Percentiles rank a stretch among this genome's conserved stretches.
Evolutionary conservation across 129 eudicot species (phyloP).

Genomic region (Calendula officinalis): DNA sequence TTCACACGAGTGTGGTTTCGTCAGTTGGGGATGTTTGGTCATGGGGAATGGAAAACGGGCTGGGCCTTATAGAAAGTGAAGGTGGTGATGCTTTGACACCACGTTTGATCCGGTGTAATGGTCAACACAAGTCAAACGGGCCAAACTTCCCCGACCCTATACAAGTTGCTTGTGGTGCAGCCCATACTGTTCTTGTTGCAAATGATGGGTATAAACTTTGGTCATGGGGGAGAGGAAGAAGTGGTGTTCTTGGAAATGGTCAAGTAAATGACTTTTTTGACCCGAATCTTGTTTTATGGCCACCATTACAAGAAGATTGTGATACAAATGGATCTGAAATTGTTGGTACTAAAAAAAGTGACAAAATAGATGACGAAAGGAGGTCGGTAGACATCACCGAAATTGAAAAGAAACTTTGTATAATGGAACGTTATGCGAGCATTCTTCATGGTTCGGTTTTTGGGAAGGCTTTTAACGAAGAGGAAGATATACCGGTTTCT

Average conservation of each 20-base stretch:
- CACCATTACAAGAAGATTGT: slow-evolving; percentile 48
- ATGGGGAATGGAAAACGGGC: slow-evolving; percentile 97
- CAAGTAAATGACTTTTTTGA: slow-evolving; percentile 42
- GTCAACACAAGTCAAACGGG: slow-evolving; percentile 34
- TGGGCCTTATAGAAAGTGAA: slow-evolving; percentile 59
- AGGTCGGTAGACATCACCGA: slow-evolving; percentile 20
- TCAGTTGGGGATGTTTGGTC: slow-evolving; percentile 94
- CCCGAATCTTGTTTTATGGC: slow-evolving; percentile 74
- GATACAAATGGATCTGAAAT: slow-evolving; percentile 14
- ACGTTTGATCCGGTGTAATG: slow-evolving; percentile 36
- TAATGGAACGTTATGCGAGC: slow-evolving; percentile 68
- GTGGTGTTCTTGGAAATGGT: slow-evolving; percentile 91
- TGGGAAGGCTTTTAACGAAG: slow-evolving; percentile 62
- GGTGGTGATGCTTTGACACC: slow-evolving; percentile 79
- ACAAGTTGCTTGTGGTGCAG: slow-evolving; percentile 87
- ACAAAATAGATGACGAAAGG: slow-evolving; percentile 13
- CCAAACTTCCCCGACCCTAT: slow-evolving; percentile 50
- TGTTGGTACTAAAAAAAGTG: slow-evolving; percentile 8
- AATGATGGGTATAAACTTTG: slow-evolving; percentile 66
- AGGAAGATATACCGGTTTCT: slow-evolving; percentile 50
- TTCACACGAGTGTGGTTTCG: slow-evolving; percentile 83
- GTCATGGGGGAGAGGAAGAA: slow-evolving; percentile 94
- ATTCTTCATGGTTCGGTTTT: slow-evolving; percentile 73
- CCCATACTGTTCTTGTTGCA: slow-evolving; percentile 79
- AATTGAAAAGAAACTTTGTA: slow-evolving; percentile 33